Percentiles rank a stretch among this genome's conserved stretches.
Conservation (phyloP, 139 green algal species). For the Auxenochlorella pyrenoidosa region DNA sequence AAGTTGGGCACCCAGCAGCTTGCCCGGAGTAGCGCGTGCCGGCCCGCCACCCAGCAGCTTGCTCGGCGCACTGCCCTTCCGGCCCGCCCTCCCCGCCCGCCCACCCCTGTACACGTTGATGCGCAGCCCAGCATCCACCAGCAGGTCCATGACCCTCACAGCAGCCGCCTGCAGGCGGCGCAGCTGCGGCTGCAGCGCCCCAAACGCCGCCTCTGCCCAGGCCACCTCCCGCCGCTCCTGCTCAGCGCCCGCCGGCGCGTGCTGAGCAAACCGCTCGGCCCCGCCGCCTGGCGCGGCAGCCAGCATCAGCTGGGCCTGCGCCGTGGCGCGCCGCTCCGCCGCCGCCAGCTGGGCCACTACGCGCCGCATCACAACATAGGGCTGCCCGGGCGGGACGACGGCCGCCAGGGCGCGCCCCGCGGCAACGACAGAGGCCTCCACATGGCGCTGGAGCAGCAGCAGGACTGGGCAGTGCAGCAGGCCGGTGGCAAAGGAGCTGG, state of each 20-base stretch:
- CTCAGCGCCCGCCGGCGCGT: no score
- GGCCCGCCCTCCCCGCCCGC: not conserved
- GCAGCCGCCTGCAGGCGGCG: not conserved
- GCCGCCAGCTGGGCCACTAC: not conserved
- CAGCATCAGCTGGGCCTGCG: not conserved
- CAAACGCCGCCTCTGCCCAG: not conserved
- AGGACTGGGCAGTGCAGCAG: constrained; percentile 5
- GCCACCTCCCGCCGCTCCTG: not conserved
- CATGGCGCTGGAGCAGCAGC: constrained; percentile 28
- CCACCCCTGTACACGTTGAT: constrained; percentile 14
- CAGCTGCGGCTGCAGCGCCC: not conserved
- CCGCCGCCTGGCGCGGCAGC: not conserved
- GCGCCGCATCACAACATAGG: not conserved
- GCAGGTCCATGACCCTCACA: constrained; percentile 7
- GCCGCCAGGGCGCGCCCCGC: not conserved
- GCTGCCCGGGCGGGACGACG: not conserved
- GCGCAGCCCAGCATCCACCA: not conserved
- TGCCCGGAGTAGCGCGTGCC: no score
- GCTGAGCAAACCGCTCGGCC: not conserved
- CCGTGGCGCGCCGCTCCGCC: no score
- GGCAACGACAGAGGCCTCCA: not conserved
- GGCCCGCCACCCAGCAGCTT: no score
- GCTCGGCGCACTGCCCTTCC: no score
- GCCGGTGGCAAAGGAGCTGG: not conserved
- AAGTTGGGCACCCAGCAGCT: no score